A percentile compares a stretch with the other conserved stretches of the same genome.
Evolutionary conservation across 768 basidiomycete species (phyloP).

Genomic region (Myochromella boudieri): DNA sequence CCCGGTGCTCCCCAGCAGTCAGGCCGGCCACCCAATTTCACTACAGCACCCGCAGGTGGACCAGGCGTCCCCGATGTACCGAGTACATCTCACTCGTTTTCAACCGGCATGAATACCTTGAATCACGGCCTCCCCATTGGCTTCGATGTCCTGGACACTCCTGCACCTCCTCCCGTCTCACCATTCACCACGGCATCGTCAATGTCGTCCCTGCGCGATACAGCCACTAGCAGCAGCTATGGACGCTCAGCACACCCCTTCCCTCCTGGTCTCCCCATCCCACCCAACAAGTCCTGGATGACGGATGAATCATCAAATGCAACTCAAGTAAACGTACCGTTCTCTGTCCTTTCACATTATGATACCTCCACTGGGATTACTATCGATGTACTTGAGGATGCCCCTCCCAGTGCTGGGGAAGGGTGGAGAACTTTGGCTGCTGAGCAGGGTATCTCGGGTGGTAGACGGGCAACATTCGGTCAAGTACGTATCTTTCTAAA

Average conservation of each 20-base stretch:
- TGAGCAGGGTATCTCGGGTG: slow-evolving; percentile 24
- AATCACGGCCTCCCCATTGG: slow-evolving; percentile 15
- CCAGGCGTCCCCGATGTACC: slow-evolving; percentile 7
- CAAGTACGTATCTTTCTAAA: slow-evolving; percentile 40
- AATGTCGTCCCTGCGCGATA: slow-evolving; percentile 35
- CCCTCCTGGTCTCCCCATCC: slow-evolving; percentile 38
- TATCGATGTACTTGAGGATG: slow-evolving; percentile 68
- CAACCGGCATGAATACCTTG: slow-evolving; percentile 7
- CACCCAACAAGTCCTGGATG: slow-evolving; percentile 30
- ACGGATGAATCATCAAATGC: slow-evolving; percentile 22
- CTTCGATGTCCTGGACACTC: slow-evolving; percentile 53
- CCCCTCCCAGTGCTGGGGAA: slow-evolving; percentile 60
- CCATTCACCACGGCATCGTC: slow-evolving; percentile 42
- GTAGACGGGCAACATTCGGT: slow-evolving; percentile 54
- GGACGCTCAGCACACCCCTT: slow-evolving; percentile 26
- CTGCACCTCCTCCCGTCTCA: slow-evolving; percentile 56
- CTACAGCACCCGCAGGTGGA: not conserved
- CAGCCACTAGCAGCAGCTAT: slow-evolving; percentile 30
- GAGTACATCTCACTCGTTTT: slow-evolving; percentile 2
- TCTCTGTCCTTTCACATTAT: slow-evolving; percentile 18
- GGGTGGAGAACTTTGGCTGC: slow-evolving; percentile 60
- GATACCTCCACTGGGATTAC: slow-evolving; percentile 35
- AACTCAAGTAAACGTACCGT: slow-evolving; percentile 13
- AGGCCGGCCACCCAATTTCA: slow-evolving; percentile 8
- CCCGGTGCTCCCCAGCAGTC: slow-evolving; percentile 28